phyloP scores from a whole-genome alignment of 192 early-diverging fungal genomes.

The Backusella psychrophila region DNA sequence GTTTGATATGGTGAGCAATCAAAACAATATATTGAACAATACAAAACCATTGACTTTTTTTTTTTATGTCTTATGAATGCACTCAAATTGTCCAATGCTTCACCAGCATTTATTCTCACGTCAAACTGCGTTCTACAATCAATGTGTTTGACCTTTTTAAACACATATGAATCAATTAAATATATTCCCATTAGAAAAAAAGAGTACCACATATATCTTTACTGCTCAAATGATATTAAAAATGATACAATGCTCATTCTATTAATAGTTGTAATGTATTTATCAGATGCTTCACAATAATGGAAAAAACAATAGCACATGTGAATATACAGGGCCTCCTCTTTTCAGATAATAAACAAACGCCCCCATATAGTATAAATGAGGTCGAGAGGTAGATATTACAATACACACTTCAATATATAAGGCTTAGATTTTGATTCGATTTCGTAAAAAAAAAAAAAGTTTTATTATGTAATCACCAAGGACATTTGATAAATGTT shows the following conservation, averaged over 20 bases:
- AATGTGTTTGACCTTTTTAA: conserved; percentile 45
- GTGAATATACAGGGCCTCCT: background rate
- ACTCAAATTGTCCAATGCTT: conserved; percentile 75
- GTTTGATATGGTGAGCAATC: no score
- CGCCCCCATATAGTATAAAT: conserved; percentile 52
- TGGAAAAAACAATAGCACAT: background rate
- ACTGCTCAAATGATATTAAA: conserved; percentile 55
- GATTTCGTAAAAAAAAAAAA: no score
- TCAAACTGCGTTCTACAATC: conserved; percentile 70
- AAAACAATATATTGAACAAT: no score
- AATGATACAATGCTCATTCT: conserved; percentile 55
- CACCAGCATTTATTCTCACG: conserved; percentile 73
- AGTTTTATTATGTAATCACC: no score
- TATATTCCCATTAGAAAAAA: background rate
- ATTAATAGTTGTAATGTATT: conserved; percentile 66
- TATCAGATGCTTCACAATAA: conserved; percentile 67
- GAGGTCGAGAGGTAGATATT: conserved; percentile 26
- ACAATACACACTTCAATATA: no score
- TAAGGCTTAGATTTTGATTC: no score
- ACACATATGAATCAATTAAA: background rate
- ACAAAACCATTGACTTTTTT: no score
- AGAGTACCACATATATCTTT: conserved; percentile 34
- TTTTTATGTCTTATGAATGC: conserved; percentile 86
- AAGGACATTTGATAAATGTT: no score
- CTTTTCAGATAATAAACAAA: conserved; percentile 25